phyloP scores from a whole-genome alignment of 1,284 basidiomycete genomes.

The Moesziomyces antarcticus region DNA sequence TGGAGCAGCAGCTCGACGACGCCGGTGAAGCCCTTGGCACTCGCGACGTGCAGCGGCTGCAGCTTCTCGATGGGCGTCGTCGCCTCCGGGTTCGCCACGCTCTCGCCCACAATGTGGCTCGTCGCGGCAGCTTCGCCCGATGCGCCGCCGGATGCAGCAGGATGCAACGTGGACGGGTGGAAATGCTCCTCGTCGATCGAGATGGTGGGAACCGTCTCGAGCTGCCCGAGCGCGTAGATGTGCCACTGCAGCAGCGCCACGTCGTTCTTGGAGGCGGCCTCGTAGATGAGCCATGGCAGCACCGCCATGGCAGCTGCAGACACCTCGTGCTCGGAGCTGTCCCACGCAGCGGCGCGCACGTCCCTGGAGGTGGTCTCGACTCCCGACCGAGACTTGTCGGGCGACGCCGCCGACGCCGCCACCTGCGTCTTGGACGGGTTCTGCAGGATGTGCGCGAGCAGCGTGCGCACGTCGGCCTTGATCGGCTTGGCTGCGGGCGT shows the following conservation, averaged over 20 bases:
- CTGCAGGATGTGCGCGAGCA: slow-evolving; percentile 46
- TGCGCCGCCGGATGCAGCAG: slow-evolving; percentile 2
- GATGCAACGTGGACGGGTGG: slow-evolving; percentile 34
- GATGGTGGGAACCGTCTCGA: slow-evolving; percentile 32
- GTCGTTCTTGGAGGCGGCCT: slow-evolving; percentile 40
- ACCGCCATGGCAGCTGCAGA: slow-evolving; percentile 24
- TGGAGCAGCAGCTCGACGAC: slow-evolving; percentile 76
- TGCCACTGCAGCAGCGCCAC: slow-evolving; percentile 44
- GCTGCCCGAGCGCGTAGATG: slow-evolving; percentile 34
- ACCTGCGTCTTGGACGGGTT: slow-evolving; percentile 30
- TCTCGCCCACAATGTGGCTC: slow-evolving; percentile 3
- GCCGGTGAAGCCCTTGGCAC: slow-evolving; percentile 75
- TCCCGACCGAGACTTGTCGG: neutral
- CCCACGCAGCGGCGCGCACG: slow-evolving; percentile 23
- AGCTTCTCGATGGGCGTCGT: slow-evolving; percentile 43
- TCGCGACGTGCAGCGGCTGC: slow-evolving; percentile 83
- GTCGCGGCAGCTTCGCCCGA: slow-evolving; percentile 15
- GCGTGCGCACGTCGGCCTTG: slow-evolving; percentile 37
- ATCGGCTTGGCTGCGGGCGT: slow-evolving; percentile 27
- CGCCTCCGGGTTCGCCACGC: slow-evolving; percentile 1
- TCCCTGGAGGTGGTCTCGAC: neutral
- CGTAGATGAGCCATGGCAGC: slow-evolving; percentile 49
- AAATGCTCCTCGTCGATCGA: slow-evolving; percentile 37
- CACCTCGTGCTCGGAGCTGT: slow-evolving; percentile 30
- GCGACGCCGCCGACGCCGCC: neutral